phyloP scores from a whole-genome alignment of 202 grass and related monocot species.

The Zizania palustris region DNA sequence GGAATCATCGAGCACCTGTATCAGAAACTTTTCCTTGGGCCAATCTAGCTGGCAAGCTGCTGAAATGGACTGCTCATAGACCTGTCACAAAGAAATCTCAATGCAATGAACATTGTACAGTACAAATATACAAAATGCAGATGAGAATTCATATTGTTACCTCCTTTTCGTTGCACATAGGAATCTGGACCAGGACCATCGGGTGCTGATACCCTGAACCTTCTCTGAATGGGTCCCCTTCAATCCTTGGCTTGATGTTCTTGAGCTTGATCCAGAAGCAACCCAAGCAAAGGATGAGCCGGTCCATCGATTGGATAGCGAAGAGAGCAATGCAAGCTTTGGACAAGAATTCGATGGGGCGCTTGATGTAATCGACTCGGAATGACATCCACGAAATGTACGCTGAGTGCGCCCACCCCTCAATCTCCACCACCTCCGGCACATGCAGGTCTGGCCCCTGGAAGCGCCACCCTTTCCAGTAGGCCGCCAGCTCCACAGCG shows the following conservation, averaged over 20 bases:
- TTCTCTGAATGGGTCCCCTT: slow-evolving; percentile 54
- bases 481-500: slow-evolving; percentile 60
- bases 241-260: slow-evolving; percentile 64
- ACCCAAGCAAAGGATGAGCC: slow-evolving; percentile 61
- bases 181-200: slow-evolving; percentile 84
- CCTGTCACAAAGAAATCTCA: slow-evolving; percentile 31
- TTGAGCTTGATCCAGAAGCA: slow-evolving; percentile 86
- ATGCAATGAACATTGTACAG: neutral
- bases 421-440: slow-evolving; percentile 58
- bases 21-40: slow-evolving; percentile 62
- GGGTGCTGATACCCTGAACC: slow-evolving; percentile 56
- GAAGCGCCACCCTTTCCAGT: slow-evolving; percentile 77
- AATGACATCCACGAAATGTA: slow-evolving; percentile 70
- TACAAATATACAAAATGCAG: neutral
- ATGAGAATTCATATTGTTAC: slow-evolving; percentile 40
- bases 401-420: slow-evolving; percentile 52
- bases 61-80: slow-evolving; percentile 75
- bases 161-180: slow-evolving; percentile 79
- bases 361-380: slow-evolving; percentile 56
- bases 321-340: slow-evolving; percentile 65
- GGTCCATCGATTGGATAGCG: slow-evolving; percentile 63
- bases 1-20: slow-evolving; percentile 80
- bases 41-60: slow-evolving; percentile 64
- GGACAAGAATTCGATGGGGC: slow-evolving; percentile 61
- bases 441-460: slow-evolving; percentile 51